These are phyloP conservation scores for Sordariomycetes sp. DNA, from an alignment of 2,329 filamentous ascomycete genomes.

Conservation along the genomic window DNA sequence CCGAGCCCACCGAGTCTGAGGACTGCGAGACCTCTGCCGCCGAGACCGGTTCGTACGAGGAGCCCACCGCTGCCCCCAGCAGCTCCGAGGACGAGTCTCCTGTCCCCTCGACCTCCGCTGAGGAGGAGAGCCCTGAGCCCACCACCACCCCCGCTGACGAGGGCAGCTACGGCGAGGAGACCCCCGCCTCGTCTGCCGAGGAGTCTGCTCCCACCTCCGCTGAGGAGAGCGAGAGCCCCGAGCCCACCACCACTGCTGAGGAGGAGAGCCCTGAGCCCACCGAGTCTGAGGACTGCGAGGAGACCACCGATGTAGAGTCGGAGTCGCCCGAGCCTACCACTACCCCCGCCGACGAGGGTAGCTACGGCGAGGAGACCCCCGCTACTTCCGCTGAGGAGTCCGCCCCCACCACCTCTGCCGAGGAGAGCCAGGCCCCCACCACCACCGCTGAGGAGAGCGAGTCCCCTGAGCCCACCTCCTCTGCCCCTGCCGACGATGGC, in stretches of 20 bases:
- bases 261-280: no score
- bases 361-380: not conserved
- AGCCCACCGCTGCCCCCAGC: conserved; percentile 7
- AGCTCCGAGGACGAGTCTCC: conserved; percentile 15
- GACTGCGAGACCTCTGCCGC: not conserved
- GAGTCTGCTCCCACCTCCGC: no score
- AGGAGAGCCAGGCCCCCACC: no score
- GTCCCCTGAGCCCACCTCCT: not conserved
- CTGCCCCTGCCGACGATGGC: no score
- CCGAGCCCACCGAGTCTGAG: not conserved
- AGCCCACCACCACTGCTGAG: no score
- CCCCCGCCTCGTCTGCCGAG: no score
- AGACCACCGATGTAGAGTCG: not conserved
- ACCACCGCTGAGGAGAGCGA: not conserved
- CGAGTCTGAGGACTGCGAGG: not conserved
- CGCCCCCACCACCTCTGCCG: no score
- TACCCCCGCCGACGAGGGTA: no score
- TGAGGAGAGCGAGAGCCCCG: no score
- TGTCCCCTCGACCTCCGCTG: conserved; percentile 1
- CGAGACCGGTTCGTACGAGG: conserved; percentile 19
- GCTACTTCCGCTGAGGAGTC: no score
- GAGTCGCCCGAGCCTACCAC: not conserved
- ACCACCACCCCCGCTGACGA: no score
- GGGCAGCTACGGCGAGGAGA: no score
- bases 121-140: not conserved